Base-by-base conservation (phyloP, 805 yeast genomes). In the Sugiyamaella lignohabitans region DNA sequence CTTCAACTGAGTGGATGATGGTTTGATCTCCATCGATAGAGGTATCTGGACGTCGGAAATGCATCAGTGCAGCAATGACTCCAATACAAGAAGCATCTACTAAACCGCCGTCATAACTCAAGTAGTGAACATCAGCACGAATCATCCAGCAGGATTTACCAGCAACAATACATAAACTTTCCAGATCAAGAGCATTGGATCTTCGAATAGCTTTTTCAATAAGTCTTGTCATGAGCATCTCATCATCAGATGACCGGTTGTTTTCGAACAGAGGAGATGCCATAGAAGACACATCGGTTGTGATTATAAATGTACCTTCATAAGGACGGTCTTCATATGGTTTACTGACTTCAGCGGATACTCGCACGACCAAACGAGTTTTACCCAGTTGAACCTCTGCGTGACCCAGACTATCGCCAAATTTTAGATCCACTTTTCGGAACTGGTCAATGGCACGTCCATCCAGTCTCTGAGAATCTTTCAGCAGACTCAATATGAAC, bases 261-360 rank as follows among this genome's bases (percentile, higher is more conserved):
- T 78, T 79, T 57, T 89, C 96, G 62, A 87, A 88, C 55, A 78
- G 73, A 1, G 95, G 82, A 3, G 88, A 80, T 1, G 96, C 95
- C 87, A 91, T 83, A 14, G 97, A 86, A 18, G 88, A 77, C 38
- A 86, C 79, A 59, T 93, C 98, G 1, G 95, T 84, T 42, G 84
- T 78, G 11, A 93, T 88, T 20, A 76, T 71, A 61, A 93, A 88
- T 2, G 84, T 59, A 1, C 98, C 98, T 64, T 93, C 98, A 61
- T 87, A 91, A 0, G 97, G 97, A 46, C 96, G 73, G 55, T 89
- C 95, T 42, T 87, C 95, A 53, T 74, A 82, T 0, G 98, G 98
- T 49, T 78, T 76, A 3, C 78, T 73, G 11, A 93, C 80, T 44
- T 79, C 82, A 8, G 94, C 84, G 16, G 88, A 79, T 3, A 91